Evolutionary conservation across 768 basidiomycete genomes (phyloP), one percentile per base, ranked within the genome.

Genomic region (Hemileccinum rubropunctum): DNA sequence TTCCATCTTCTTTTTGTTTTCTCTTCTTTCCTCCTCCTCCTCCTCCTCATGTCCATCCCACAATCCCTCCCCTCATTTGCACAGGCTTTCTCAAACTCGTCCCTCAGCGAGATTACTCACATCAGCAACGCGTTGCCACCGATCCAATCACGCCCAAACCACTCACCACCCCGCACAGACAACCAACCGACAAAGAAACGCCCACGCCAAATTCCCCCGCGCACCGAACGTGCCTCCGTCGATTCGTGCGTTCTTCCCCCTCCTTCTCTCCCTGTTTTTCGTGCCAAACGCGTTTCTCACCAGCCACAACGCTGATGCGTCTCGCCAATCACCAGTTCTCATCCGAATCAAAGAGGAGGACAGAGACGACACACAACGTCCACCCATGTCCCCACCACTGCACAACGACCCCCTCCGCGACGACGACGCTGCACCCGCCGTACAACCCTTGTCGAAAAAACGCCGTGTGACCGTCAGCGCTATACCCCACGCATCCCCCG

Each of bases 51-150:
- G 76, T 73, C 77, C 54, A 66, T 71, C 53, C 70, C 73, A 53
- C 84, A 83, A 65, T 83, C 86, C 10, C 80, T 91, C 34, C 88
- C 88, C 35, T 86, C 88, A 37, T 91, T 91, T 67, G 82, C 84
- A 2, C 83, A 86, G 71, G 80, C 88, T 0, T 91, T 91, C 71
- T 80, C 77, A 64, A 71, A 58, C 45, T 76, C 78, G 1, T 81
- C 82, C 6, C 68, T 86, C 47, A 72, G 64, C 67, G 75, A 69
- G 51, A 74, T 82, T 18, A 66, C 78, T 1, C 64, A 73, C 32
- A 70, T 71, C 48, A 79, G 70, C 67, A 84, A 82, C 65, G 70
- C 80, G 36, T 73, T 88, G 3, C 86, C 87, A 11, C 86, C 85
- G 47, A 86, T 88, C 23, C 23, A 23, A 23, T 23, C 23, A 23